Evolutionary conservation across 306 rosid genomes (phyloP), one percentile per base, ranked within the genome.

Genomic region (Glycine soja): DNA sequence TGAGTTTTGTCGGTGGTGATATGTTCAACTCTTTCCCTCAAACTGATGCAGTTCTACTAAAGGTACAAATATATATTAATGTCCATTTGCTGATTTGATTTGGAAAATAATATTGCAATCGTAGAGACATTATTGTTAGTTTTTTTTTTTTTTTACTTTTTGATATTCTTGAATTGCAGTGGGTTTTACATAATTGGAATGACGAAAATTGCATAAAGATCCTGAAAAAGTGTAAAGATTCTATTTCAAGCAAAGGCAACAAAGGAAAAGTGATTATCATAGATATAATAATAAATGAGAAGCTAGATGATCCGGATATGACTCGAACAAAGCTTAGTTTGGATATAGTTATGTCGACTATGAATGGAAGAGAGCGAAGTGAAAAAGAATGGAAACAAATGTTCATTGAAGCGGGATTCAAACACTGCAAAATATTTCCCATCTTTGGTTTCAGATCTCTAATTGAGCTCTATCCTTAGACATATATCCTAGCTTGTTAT

Each of bases 361-460:
- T 0, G 30, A 30, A 15, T 46, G 51, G 51, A 10, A 46, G 1
- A 46, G 51, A 46, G 12, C 51, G 51, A 46, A 46, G 3, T 46
- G 82, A 84, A 36, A 81, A 84, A n/a, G 80, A 76, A 76, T 90
- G 86, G 87, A 75, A 82, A 53, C 70, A 74, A 10, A 72, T 90
- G n/a, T 77, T 85, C 65, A 18, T 77, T 42, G 76, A 82, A 42
- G 86, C 91, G 0, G 51, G 51, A 8, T 46, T 46, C 51, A 46
- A 46, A 46, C 51, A 46, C 51, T 46, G 9, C 51, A 46, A 46
- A 46, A 46, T 46, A 46, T 46, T 46, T 46, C 51, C 51, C 51
- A 46, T 46, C 3, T 46, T 84, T 40, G 87, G 88, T 19, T 62
- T 82, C 9, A 84, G 83, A 72, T 90, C 89, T 75, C 72, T 90